Base-by-base conservation (phyloP, 345 rosid species). In the Euclidium syriacum region DNA sequence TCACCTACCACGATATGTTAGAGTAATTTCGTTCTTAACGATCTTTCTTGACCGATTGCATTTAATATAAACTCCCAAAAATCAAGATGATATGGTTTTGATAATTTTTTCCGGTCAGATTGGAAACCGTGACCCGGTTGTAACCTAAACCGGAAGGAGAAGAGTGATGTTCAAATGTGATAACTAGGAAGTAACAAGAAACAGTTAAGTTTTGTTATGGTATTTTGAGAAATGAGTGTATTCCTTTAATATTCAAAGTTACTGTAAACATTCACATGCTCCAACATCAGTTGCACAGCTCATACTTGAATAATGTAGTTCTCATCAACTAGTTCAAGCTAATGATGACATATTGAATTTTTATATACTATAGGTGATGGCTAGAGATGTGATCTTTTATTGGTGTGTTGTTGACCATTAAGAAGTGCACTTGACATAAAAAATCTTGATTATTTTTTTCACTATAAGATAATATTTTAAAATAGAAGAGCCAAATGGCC, bases 191-290 rank as follows among this genome's bases (percentile, higher is more conserved):
- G 62, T 26, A 40, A 26, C n/a, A 41, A 38, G n/a, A n/a, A 26
- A 19, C 19, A 58, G 19, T 24, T 6, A 48, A n/a, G 35, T 18
- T 44, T 44, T 14, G 22, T 23, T 5, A 7, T 12, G 38, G 53
- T 3, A 11, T 19, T 43, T 43, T 30, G 22, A 32, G 16, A 32
- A 44, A 33, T 60, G 11, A n/a, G 42, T 44, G 10, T 54, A 9
- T 15, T 22, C 26, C 35, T 49, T 3, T 33, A 6, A 18, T 41
- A 18, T 41, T 27, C 18, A 60, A 46, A 10, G 30, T 60, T 60
- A 34, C 65, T 47, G 55, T 48, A 16, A 35, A 47, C 18, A 48
- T 23, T 15, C 46, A 47, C 44, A 61, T 61, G 46, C 34, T 15
- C n/a, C 29, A 46, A 52, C 32, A 22, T 23, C 6, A 26, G 6